These are phyloP conservation scores for Protomyces pachydermus DNA, from an alignment of 1,139 yeast genomes.

Conservation along the genomic window DNA sequence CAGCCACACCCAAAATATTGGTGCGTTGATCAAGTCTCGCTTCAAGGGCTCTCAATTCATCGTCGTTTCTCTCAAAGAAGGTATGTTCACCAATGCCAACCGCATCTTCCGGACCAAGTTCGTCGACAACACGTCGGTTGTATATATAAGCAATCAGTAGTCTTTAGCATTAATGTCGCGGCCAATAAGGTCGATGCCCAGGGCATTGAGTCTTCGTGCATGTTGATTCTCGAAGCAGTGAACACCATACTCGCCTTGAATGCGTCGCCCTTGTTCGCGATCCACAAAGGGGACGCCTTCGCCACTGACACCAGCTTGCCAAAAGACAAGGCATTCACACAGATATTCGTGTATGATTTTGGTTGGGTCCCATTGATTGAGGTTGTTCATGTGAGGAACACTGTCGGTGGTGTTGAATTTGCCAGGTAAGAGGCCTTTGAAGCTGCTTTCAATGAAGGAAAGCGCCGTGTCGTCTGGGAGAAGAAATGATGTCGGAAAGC, in stretches of 20 bases:
- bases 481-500: constrained; percentile 83
- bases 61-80: constrained; percentile 93
- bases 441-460: constrained; percentile 67
- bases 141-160: constrained; percentile 36
- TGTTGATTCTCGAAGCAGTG: neutral
- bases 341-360: neutral
- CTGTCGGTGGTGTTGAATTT: constrained; percentile 49
- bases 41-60: constrained; percentile 95
- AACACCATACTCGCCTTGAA: constrained; percentile 9
- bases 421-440: constrained; percentile 83
- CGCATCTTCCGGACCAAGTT: constrained; percentile 87
- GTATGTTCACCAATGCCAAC: constrained; percentile 96
- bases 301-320: neutral
- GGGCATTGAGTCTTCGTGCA: constrained; percentile 1
- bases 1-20: constrained; percentile 95
- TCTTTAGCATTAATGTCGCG: constrained; percentile 2
- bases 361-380: constrained; percentile 26
- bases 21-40: constrained; percentile 88
- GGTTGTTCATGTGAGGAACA: constrained; percentile 33
- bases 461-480: constrained; percentile 58
- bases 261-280: constrained; percentile 6
- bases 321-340: constrained; percentile 5
- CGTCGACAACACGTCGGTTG: constrained; percentile 95
- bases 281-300: constrained; percentile 8
- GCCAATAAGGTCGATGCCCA: constrained; percentile 18